Percentiles rank a stretch among this genome's conserved stretches.
These are phyloP conservation scores for Pseudoperonospora humuli DNA, from an alignment of 352 stramenopile species.

Conservation along the genomic window DNA sequence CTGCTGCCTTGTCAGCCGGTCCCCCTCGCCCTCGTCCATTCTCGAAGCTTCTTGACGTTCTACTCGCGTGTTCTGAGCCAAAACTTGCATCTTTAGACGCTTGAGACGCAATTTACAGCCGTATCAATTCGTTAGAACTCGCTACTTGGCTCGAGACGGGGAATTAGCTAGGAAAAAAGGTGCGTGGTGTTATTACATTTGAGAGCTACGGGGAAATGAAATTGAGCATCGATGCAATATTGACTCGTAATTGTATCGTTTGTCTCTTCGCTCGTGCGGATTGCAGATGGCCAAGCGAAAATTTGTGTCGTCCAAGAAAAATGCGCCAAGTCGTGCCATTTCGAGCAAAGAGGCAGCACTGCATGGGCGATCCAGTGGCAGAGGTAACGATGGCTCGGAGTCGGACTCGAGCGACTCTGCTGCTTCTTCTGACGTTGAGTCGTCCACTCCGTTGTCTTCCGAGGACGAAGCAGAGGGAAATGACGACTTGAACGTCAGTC, in stretches of 20 bases:
- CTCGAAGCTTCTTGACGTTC: not conserved
- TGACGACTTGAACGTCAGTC: conserved; percentile 12
- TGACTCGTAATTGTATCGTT: not conserved
- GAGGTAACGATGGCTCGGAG: conserved; percentile 14
- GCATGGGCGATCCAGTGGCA: conserved; percentile 30
- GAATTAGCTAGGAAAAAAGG: conserved; percentile 22
- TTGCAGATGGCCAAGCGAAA: conserved; percentile 69
- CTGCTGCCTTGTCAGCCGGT: conserved; percentile 13
- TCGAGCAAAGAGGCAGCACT: conserved; percentile 82
- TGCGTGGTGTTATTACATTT: conserved; percentile 2
- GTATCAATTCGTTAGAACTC: no score
- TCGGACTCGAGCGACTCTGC: conserved; percentile 25
- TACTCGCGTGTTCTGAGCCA: not conserved
- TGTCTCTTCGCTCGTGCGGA: not conserved
- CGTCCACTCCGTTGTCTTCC: conserved; percentile 31
- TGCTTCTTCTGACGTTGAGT: conserved; percentile 29
- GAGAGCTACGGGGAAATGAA: no score
- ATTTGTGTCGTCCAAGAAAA: conserved; percentile 86
- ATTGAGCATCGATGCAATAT: not conserved
- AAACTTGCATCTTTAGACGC: conserved; percentile 7
- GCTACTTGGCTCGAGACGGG: not conserved
- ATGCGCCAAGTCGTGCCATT: conserved; percentile 64
- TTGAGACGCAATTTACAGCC: not conserved
- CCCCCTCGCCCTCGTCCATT: conserved; percentile 2
- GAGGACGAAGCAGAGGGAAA: conserved; percentile 29